Base-by-base conservation (phyloP, 805 yeast species). In the Sporopachydermia quercuum region DNA sequence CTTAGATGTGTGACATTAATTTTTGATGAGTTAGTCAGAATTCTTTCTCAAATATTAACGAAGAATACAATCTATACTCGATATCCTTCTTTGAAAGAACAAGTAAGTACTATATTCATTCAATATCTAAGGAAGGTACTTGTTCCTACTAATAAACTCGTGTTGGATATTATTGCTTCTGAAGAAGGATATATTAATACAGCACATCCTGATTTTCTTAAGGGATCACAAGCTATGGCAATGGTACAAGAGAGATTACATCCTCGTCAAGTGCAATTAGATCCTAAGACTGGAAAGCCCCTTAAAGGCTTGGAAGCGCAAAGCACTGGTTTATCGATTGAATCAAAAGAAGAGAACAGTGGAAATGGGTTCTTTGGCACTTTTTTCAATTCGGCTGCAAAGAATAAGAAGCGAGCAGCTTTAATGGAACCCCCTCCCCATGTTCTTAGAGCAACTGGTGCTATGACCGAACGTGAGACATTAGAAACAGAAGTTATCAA, bases 371-470 rank as follows among this genome's bases (percentile, higher is more conserved):
- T 89, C 63, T 91, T 91, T 58, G 95, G 96, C 40, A 94, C 96
- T 1, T 89, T 91, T 57, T 91, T 91, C 62, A 23, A 23, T 23
- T 23, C 30, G n/a, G 30, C 30, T 23, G 75, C 87, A 5, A 87
- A 86, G 62, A 85, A 85, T 59, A 91, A 87, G 64, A 87, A 87
- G 71, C 78, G 91, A 62, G 69, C 87, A 52, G 96, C 93, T 18
- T 77, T 84, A 15, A 82, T 89, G 89, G 98, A 89, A 61, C 89
- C 97, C 2, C 98, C 98, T 38, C 98, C 98, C 35, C 76, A 94
- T 27, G 87, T 86, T 4, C 73, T 89, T 53, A 80, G 87, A 58
- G 97, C 97, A 5, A 76, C 89, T 15, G 96, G 96, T 38, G 71
- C 76, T 34, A 71, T 91, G 82, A 77, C 94, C 14, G 98, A 91